Conservation (phyloP, 1,284 basidiomycete species). For the Abortiporus biennis region DNA sequence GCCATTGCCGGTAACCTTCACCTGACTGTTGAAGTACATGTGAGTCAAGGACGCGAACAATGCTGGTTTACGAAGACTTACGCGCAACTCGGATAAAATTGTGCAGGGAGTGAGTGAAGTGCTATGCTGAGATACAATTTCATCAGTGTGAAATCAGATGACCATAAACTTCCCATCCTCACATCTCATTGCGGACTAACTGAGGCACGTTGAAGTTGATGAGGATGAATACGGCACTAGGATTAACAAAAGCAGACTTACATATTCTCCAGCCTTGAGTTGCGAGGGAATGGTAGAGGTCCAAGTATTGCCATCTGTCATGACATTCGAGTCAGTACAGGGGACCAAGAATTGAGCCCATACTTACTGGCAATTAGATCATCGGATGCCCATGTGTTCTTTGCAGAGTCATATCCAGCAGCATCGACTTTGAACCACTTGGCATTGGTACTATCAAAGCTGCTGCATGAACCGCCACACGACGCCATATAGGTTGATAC, state of each 20-base stretch:
- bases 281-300: conserved; percentile 27
- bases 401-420: conserved; percentile 23
- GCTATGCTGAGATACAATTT: conserved; percentile 18
- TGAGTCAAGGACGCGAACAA: conserved; percentile 8
- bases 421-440: conserved; percentile 35
- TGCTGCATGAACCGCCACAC: conserved; percentile 30
- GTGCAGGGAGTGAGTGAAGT: conserved; percentile 24
- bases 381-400: conserved; percentile 26
- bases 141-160: neutral
- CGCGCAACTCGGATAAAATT: conserved; percentile 27
- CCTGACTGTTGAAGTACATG: conserved; percentile 23
- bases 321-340: conserved; percentile 13
- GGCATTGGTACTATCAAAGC: conserved; percentile 25
- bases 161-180: conserved; percentile 11
- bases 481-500: conserved; percentile 33
- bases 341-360: conserved; percentile 6
- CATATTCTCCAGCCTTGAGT: conserved; percentile 31
- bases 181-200: conserved; percentile 32
- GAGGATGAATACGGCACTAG: neutral
- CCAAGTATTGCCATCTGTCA: conserved; percentile 21
- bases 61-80: conserved; percentile 13
- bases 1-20: conserved; percentile 30
- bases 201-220: conserved; percentile 8
- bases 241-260: conserved; percentile 13
- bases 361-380: conserved; percentile 23